Evolutionary conservation across 2,329 filamentous ascomycete species (phyloP).

Genomic region (Hymenoscyphus salicellus): DNA sequence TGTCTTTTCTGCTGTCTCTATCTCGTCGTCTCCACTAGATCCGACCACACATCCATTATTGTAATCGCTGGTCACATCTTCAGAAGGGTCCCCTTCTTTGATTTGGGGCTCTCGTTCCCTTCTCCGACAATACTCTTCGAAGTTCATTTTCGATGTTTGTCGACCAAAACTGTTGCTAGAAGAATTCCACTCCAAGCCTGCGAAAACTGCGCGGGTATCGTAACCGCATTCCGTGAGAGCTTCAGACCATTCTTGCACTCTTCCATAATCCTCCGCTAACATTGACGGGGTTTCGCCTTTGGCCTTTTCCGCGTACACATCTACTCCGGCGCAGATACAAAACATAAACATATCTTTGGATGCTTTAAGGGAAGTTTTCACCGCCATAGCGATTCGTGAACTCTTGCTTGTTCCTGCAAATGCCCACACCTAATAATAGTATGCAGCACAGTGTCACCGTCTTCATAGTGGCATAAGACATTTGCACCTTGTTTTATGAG

Average conservation of each 20-base stretch:
- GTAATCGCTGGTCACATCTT: neutral
- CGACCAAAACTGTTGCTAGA: neutral
- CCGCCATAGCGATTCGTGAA: neutral
- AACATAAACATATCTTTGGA: conserved; percentile 18
- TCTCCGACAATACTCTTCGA: conserved; percentile 15
- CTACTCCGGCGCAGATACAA: conserved; percentile 21
- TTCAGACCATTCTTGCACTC: conserved; percentile 19
- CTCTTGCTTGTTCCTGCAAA: conserved; percentile 1
- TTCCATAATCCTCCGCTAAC: conserved; percentile 10
- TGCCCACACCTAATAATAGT: conserved; percentile 9
- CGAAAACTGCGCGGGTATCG: conserved; percentile 12
- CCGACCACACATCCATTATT: neutral
- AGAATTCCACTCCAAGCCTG: neutral
- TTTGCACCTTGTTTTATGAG: conserved; percentile 15
- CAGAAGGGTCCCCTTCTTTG: neutral
- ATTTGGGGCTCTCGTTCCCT: conserved; percentile 3
- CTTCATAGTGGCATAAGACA: conserved; percentile 10
- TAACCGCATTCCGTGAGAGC: conserved; percentile 21
- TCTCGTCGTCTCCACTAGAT: neutral
- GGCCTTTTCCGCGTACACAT: conserved; percentile 20
- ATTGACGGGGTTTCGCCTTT: conserved; percentile 16
- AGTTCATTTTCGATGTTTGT: conserved; percentile 15
- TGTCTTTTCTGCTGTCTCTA: no score
- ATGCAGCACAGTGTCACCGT: conserved; percentile 21
- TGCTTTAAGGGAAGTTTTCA: conserved; percentile 8